phyloP scores from a whole-genome alignment of 352 stramenopile species.

The Phytophthora palmivora region DNA sequence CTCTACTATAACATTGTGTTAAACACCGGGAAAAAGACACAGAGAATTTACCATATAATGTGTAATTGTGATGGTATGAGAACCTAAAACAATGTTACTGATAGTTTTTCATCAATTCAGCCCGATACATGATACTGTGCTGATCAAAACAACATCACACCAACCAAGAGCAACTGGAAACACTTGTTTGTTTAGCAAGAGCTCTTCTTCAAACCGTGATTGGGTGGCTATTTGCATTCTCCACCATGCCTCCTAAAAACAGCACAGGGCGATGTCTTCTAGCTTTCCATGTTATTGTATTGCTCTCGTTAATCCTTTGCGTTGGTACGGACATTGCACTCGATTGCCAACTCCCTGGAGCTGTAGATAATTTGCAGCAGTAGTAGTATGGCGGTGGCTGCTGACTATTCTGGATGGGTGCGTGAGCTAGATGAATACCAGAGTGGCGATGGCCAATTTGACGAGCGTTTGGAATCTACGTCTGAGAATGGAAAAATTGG shows the following conservation, averaged over 20 bases:
- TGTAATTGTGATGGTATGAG: too few species aligned
- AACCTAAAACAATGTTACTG: too few species aligned
- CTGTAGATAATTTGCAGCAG: not conserved
- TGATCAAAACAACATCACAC: too few species aligned
- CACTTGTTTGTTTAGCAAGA: too few species aligned
- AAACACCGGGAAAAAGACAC: too few species aligned
- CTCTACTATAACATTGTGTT: too few species aligned
- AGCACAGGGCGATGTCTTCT: constrained; percentile 18
- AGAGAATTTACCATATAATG: too few species aligned
- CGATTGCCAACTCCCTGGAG: not conserved
- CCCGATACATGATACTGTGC: too few species aligned
- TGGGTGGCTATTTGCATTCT: constrained; percentile 29
- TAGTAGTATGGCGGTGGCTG: constrained; percentile 35
- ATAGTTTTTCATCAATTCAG: too few species aligned
- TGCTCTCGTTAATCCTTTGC: constrained; percentile 10
- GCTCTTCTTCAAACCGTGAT: constrained; percentile 7
- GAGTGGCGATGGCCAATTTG: constrained; percentile 37
- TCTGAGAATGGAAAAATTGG: constrained; percentile 15
- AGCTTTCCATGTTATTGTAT: constrained; percentile 18
- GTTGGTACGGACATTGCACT: constrained; percentile 9
- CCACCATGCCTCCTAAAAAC: constrained; percentile 26
- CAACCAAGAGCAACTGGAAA: too few species aligned
- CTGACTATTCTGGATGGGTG: constrained; percentile 62
- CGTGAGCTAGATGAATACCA: constrained; percentile 67
- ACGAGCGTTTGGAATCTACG: constrained; percentile 38